These are phyloP conservation scores for Beauveria caledonica DNA, from an alignment of 2,329 filamentous ascomycete genomes.

Conservation along the genomic window DNA sequence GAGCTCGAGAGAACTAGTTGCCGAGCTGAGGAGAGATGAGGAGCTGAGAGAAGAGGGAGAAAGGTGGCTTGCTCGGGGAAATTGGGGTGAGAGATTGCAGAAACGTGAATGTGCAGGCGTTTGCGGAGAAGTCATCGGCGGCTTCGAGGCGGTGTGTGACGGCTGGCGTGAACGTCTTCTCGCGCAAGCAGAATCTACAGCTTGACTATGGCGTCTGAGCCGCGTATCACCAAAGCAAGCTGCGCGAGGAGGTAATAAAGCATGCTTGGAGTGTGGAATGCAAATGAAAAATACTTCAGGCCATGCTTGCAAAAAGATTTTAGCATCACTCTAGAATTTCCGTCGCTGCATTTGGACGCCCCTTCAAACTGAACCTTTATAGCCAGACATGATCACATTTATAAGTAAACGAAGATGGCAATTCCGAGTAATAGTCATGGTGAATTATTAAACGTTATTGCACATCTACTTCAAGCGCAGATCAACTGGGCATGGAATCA, in stretches of 20 bases:
- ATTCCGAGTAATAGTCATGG: slow-evolving; percentile 1
- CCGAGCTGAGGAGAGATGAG: slow-evolving; percentile 75
- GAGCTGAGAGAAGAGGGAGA: slow-evolving; percentile 77
- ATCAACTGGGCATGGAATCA: no score
- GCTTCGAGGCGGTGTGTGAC: slow-evolving; percentile 86
- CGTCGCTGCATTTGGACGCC: not conserved
- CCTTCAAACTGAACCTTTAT: not conserved
- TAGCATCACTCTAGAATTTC: not conserved
- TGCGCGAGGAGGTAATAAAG: not conserved
- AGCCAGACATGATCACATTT: slow-evolving; percentile 6
- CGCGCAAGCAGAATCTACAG: slow-evolving; percentile 48
- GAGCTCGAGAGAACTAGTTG: slow-evolving; percentile 75
- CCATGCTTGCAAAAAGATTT: not conserved
- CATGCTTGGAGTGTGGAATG: no score
- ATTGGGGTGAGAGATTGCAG: slow-evolving; percentile 71
- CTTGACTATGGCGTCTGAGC: slow-evolving; percentile 17
- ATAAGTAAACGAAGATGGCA: not conserved
- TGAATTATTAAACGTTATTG: not conserved
- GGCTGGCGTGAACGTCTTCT: slow-evolving; percentile 72
- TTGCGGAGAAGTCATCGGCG: slow-evolving; percentile 80
- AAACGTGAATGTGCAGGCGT: slow-evolving; percentile 75
- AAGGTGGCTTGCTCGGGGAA: slow-evolving; percentile 69
- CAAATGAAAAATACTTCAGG: no score
- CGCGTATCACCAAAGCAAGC: not conserved
- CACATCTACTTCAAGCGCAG: no score